These are phyloP conservation scores for Suhomyces prunicola DNA, from an alignment of 805 yeast species.

Conservation along the genomic window DNA sequence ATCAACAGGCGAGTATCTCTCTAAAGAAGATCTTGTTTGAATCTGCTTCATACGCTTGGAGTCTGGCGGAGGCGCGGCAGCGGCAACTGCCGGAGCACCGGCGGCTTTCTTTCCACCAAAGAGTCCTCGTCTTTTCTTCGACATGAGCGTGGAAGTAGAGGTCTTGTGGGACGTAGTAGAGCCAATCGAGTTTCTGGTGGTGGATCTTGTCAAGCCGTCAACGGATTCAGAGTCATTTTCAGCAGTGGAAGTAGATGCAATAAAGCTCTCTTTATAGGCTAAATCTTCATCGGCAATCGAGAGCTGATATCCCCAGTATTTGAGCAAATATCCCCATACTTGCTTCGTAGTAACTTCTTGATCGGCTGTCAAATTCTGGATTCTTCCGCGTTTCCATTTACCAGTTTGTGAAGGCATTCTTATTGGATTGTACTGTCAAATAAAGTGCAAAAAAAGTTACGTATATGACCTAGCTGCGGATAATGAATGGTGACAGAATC, in stretches of 20 bases:
- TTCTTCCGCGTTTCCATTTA: constrained; percentile 34
- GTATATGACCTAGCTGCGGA: neutral
- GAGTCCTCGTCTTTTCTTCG: constrained; percentile 32
- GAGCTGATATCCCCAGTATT: constrained; percentile 52
- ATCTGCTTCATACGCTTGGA: constrained; percentile 27
- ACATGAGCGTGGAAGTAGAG: constrained; percentile 13
- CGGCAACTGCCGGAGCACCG: constrained; percentile 7
- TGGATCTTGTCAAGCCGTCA: constrained; percentile 18
- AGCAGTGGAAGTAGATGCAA: constrained; percentile 24
- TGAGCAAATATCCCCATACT: constrained; percentile 64
- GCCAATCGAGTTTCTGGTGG: constrained; percentile 21
- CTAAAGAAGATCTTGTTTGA: constrained; percentile 23
- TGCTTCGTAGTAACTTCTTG: constrained; percentile 67
- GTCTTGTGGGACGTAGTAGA: constrained; percentile 27
- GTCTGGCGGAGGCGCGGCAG: constrained; percentile 15
- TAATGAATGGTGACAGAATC: neutral
- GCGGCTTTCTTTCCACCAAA: constrained; percentile 17
- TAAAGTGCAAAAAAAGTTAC: neutral
- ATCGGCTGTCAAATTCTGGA: constrained; percentile 40
- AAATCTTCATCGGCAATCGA: constrained; percentile 28
- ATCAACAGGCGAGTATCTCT: constrained; percentile 20
- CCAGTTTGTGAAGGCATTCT: constrained; percentile 13
- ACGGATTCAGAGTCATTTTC: constrained; percentile 4
- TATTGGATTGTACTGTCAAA: neutral
- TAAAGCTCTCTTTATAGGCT: constrained; percentile 26